Conservation (phyloP, 2,329 filamentous ascomycete species). For the Phialemonium atrogriseum region DNA sequence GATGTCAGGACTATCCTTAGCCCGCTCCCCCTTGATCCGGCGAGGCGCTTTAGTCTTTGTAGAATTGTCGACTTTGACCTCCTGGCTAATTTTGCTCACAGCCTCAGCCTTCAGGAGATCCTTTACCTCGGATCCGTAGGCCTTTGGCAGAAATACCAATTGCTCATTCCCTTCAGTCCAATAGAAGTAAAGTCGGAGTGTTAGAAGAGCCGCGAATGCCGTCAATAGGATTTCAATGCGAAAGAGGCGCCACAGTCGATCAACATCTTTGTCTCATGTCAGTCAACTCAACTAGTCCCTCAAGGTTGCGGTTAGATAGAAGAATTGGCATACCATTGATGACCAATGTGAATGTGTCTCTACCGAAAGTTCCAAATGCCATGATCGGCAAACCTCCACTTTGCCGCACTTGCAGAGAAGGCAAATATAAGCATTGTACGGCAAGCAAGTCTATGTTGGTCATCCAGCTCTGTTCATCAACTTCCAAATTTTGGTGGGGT, state of each 20-base stretch:
- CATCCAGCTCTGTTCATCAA: too few relatives aligned
- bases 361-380: too few relatives aligned
- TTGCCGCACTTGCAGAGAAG: too few relatives aligned
- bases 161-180: slow-evolving; percentile 23
- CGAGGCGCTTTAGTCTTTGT: slow-evolving; percentile 30
- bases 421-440: too few relatives aligned
- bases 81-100: slow-evolving; percentile 6
- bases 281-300: too few relatives aligned
- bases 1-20: slow-evolving; percentile 21
- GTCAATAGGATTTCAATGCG: slow-evolving; percentile 35
- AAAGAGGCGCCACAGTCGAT: slow-evolving; percentile 34
- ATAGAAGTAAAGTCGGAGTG: slow-evolving; percentile 34
- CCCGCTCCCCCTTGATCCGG: slow-evolving; percentile 33
- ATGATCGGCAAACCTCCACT: too few relatives aligned
- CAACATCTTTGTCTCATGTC: slow-evolving; percentile 13
- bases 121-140: slow-evolving; percentile 15
- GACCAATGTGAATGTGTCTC: too few relatives aligned
- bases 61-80: slow-evolving; percentile 10
- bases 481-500: too few relatives aligned
- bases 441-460: too few relatives aligned
- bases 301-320: too few relatives aligned
- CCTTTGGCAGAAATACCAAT: slow-evolving; percentile 27
- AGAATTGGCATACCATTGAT: too few relatives aligned
- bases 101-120: background rate
- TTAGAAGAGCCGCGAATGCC: slow-evolving; percentile 26